Percentiles rank a stretch among this genome's conserved stretches.
Conservation (phyloP, 1,284 basidiomycete genomes). For the Marasmius oreades region DNA sequence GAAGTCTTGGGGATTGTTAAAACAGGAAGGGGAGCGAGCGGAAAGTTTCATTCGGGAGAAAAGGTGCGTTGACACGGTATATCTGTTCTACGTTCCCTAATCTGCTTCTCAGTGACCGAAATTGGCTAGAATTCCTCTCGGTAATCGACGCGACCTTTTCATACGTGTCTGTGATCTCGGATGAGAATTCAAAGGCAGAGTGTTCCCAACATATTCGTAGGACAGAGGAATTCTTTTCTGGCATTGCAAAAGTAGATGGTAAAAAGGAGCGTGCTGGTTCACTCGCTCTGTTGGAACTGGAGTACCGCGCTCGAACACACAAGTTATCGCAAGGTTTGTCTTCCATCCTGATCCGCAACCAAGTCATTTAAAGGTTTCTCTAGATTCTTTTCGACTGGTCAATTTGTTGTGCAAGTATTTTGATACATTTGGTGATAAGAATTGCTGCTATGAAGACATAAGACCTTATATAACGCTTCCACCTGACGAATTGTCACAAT, state of each 20-base stretch:
- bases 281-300: constrained; percentile 70
- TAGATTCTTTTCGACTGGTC: constrained; percentile 43
- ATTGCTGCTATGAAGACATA: constrained; percentile 85
- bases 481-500: constrained; percentile 42
- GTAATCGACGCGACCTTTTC: constrained; percentile 65
- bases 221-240: constrained; percentile 50
- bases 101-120: constrained; percentile 59
- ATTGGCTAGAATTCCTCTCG: constrained; percentile 81
- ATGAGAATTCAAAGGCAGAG: constrained; percentile 31
- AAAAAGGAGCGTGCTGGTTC: constrained; percentile 66
- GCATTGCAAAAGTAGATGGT: constrained; percentile 60
- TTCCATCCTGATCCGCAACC: constrained; percentile 3
- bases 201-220: constrained; percentile 38
- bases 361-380: constrained; percentile 3
- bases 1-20: constrained; percentile 46
- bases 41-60: constrained; percentile 52
- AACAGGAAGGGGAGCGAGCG: constrained; percentile 59
- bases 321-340: constrained; percentile 43
- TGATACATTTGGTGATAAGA: constrained; percentile 70
- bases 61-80: constrained; percentile 38
- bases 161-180: constrained; percentile 28
- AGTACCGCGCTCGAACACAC: constrained; percentile 49
- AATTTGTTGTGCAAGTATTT: constrained; percentile 65
- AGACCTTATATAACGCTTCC: constrained; percentile 56
- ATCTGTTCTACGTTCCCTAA: constrained; percentile 5